phyloP scores from a whole-genome alignment of 768 basidiomycete species.

The Leccinum longicurvipes region DNA sequence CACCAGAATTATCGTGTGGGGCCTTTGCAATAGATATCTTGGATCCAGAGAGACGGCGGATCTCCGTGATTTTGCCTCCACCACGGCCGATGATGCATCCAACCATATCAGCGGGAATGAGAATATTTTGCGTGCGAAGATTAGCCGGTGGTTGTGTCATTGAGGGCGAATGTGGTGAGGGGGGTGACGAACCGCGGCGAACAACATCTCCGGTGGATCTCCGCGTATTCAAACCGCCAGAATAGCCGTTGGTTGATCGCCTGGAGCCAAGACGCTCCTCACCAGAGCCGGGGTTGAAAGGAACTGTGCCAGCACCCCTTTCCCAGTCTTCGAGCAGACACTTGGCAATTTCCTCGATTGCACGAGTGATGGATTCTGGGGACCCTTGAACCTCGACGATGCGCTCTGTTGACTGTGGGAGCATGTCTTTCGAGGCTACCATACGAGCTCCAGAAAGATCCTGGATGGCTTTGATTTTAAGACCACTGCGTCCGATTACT shows the following conservation, averaged over 20 bases:
- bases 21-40: slow-evolving; percentile 99
- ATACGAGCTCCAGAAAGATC: slow-evolving; percentile 94
- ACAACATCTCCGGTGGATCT: slow-evolving; percentile 61
- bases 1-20: slow-evolving; percentile 98
- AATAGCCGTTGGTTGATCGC: slow-evolving; percentile 50
- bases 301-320: slow-evolving; percentile 86
- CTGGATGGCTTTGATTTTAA: slow-evolving; percentile 99
- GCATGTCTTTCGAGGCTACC: slow-evolving; percentile 98
- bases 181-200: slow-evolving; percentile 41
- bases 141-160: slow-evolving; percentile 65
- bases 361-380: slow-evolving; percentile 87
- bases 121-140: slow-evolving; percentile 97
- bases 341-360: slow-evolving; percentile 93
- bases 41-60: slow-evolving; percentile 94
- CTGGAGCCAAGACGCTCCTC: slow-evolving; percentile 60
- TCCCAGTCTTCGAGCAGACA: slow-evolving; percentile 98
- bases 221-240: slow-evolving; percentile 49
- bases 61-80: slow-evolving; percentile 98
- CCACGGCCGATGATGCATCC: slow-evolving; percentile 94
- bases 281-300: slow-evolving; percentile 88
- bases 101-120: slow-evolving; percentile 99
- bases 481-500: slow-evolving; percentile 92
- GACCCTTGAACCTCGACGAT: slow-evolving; percentile 97
- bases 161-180: slow-evolving; percentile 38
- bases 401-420: slow-evolving; percentile 98